Conservation (phyloP, 177 flowering plant species). For the Vitis hybrid region DNA sequence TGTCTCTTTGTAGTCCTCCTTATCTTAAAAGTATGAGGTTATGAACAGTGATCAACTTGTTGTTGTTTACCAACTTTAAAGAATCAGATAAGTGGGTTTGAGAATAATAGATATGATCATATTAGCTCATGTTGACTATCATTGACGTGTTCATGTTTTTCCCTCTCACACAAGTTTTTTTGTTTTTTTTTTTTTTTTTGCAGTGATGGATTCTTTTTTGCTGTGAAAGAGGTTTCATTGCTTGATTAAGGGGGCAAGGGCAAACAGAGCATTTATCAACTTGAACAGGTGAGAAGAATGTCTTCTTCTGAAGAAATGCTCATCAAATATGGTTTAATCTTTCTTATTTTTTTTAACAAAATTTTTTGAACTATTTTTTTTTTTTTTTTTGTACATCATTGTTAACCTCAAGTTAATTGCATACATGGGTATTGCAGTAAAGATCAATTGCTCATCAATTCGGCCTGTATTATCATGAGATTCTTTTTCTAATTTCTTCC, state of each 20-base stretch:
- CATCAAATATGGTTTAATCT: background rate
- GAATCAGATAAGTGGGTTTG: too few relatives aligned
- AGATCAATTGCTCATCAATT: background rate
- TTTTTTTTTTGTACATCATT: background rate
- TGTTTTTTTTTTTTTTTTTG: too few relatives aligned
- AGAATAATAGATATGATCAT: too few relatives aligned
- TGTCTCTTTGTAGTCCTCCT: too few relatives aligned
- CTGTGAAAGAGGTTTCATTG: slow-evolving; percentile 56
- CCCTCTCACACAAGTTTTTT: too few relatives aligned
- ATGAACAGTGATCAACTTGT: too few relatives aligned
- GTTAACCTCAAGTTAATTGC: background rate
- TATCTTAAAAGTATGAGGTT: too few relatives aligned
- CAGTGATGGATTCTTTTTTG: background rate
- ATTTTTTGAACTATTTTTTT: background rate
- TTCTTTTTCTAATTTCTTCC: background rate
- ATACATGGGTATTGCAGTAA: background rate
- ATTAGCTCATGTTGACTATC: too few relatives aligned
- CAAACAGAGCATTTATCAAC: slow-evolving; percentile 58
- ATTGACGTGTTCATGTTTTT: too few relatives aligned
- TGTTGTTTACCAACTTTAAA: too few relatives aligned
- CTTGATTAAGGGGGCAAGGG: slow-evolving; percentile 64
- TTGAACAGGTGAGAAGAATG: slow-evolving; percentile 60
- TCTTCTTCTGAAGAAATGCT: background rate
- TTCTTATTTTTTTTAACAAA: background rate
- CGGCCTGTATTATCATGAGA: background rate